Evolutionary conservation across 164 flowering plant species (phyloP), one percentile per base, ranked within the genome.

Genomic region (Piper longum): DNA sequence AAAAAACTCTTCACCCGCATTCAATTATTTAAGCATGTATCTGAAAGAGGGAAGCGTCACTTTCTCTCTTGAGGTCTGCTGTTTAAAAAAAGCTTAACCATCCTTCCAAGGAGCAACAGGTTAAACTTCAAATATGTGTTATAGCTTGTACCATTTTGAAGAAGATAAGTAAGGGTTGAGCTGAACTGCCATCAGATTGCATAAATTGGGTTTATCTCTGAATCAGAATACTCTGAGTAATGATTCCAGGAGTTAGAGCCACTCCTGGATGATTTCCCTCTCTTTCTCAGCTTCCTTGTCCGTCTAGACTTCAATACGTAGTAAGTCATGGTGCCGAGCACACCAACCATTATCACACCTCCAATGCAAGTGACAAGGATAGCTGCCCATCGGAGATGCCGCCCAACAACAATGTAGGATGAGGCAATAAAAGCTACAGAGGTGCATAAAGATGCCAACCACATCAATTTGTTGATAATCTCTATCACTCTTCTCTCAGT

Each of bases 401-500:
- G 68, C 2, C 95, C 95, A 36, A 85, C 87, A 36, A 87, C 87
- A 45, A 87, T 87, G 48, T 83, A 87, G 7, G 88, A 80, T 4
- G 95, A 78, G 16, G 95, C 78, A 16, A 85, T 82, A 62, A 85
- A 85, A 0, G 88, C 81, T 41, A 83, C 79, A 0, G 90, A 64
- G 6, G 95, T 87, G 76, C 85, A 83, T 1, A 83, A 85, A 40
- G 95, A 80, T 17, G 95, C 95, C 66, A 87, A 66, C 95, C 90
- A 87, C 95, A 87, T 87, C 63, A 87, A 61, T 77, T 87, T 87
- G 65, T 87, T 87, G 72, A 87, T 87, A 66, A 87, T 82, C 65
- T 72, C 82, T 58, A 84, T 82, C 6, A 85, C 90, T 66, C 75
- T 66, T 69, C 83, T 81, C 74, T 82, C 95, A 0, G 87, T 64